Evolutionary conservation across 306 rosid genomes (phyloP).

Genomic region (Abrus precatorius): DNA sequence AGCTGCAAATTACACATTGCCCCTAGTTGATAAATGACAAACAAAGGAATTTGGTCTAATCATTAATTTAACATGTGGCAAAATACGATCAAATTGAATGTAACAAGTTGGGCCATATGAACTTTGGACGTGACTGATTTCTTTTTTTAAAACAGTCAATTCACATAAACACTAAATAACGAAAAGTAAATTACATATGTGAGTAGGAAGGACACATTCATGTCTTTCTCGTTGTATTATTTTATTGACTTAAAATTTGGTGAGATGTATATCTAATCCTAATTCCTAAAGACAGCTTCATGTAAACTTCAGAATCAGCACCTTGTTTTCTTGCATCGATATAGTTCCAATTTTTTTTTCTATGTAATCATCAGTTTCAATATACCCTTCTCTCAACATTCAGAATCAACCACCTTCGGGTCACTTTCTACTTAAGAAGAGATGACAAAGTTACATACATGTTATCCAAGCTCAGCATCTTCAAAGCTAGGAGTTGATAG

Average conservation of each 20-base stretch:
- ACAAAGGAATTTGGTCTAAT: conserved; percentile 35
- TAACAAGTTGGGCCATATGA: conserved; percentile 33
- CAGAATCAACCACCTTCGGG: conserved; percentile 35
- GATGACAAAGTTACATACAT: conserved; percentile 53
- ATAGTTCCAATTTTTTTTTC: conserved; percentile 12
- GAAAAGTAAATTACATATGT: not conserved
- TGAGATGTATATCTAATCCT: conserved; percentile 44
- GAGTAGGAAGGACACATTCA: conserved; percentile 29
- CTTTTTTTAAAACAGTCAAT: conserved; percentile 1
- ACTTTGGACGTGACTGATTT: conserved; percentile 14
- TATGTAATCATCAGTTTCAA: conserved; percentile 5
- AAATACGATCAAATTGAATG: conserved; percentile 35
- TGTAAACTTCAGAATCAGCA: conserved; percentile 31
- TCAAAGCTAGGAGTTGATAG: conserved; percentile 50
- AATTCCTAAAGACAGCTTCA: conserved; percentile 42
- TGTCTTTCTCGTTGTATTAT: conserved; percentile 38
- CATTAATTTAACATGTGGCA: conserved; percentile 39
- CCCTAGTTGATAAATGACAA: conserved; percentile 39
- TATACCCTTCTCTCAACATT: conserved; percentile 25
- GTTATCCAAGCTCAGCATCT: conserved; percentile 46
- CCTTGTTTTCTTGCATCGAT: conserved; percentile 30
- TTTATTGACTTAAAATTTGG: conserved; percentile 49
- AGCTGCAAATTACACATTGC: conserved; percentile 26
- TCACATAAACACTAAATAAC: conserved; percentile 20
- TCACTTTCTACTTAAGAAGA: conserved; percentile 33